Evolutionary conservation across 148 eudicot genomes (phyloP).

Genomic region (Cornus suecica): DNA sequence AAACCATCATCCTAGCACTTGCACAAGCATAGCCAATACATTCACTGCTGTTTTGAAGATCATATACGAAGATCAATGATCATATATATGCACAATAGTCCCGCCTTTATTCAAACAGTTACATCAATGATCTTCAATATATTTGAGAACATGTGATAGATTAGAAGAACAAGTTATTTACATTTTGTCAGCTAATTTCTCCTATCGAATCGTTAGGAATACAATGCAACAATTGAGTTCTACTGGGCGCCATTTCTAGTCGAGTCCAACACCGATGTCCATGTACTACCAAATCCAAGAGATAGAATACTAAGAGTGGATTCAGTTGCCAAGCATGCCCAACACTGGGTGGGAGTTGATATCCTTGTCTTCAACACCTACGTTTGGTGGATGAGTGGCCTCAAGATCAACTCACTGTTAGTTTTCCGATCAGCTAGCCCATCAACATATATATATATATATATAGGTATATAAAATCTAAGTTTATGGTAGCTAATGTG

Average conservation of each 20-base stretch:
- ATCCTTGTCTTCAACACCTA: slow-evolving; percentile 82
- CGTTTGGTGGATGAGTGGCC: slow-evolving; percentile 97
- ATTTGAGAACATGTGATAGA: not conserved
- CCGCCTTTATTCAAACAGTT: not conserved
- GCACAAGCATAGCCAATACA: no score
- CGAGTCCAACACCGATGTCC: slow-evolving; percentile 75
- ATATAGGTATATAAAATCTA: not conserved
- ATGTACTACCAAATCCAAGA: slow-evolving; percentile 64
- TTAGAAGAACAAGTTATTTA: not conserved
- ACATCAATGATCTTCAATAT: not conserved
- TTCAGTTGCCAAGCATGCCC: slow-evolving; percentile 73
- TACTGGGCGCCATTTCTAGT: slow-evolving; percentile 94
- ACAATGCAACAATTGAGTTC: slow-evolving; percentile 85
- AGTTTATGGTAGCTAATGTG: no score
- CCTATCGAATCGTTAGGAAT: slow-evolving; percentile 37
- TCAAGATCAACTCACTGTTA: slow-evolving; percentile 68
- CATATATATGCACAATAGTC: no score
- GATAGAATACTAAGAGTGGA: slow-evolving; percentile 78
- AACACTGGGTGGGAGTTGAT: slow-evolving; percentile 76
- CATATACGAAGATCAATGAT: no score
- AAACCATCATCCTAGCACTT: no score
- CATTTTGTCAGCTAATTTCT: not conserved
- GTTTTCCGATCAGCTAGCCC: not conserved
- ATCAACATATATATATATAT: no score
- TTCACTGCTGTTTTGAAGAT: no score